Conservation (phyloP, 2,329 filamentous ascomycete genomes). For the Sporothrix sp. region DNA sequence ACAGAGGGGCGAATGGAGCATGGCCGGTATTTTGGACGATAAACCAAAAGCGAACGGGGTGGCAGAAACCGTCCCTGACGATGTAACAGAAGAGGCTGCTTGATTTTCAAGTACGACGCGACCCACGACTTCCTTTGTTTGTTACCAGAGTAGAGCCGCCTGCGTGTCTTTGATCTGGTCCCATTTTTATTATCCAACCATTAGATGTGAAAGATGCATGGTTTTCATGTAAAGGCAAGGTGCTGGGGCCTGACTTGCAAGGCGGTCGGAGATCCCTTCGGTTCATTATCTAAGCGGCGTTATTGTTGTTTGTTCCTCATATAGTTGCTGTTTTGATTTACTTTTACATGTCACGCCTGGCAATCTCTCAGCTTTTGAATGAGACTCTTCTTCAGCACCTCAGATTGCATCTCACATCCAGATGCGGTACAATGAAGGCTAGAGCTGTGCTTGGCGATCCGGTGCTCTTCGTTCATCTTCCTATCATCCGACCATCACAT, state of each 20-base stretch:
- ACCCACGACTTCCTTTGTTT: too few relatives aligned
- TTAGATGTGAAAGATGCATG: constrained; percentile 10
- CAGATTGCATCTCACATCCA: too few relatives aligned
- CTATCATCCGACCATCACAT: neutral
- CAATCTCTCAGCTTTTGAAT: too few relatives aligned
- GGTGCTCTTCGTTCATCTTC: neutral
- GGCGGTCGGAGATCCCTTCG: neutral
- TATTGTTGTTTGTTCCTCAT: neutral
- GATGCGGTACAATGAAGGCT: too few relatives aligned
- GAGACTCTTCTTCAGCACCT: too few relatives aligned
- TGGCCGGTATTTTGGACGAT: constrained; percentile 22
- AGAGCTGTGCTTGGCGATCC: too few relatives aligned
- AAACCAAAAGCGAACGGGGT: neutral
- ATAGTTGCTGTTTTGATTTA: too few relatives aligned
- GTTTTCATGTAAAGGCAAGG: constrained; percentile 8
- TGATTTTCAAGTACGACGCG: too few relatives aligned
- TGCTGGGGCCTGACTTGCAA: neutral
- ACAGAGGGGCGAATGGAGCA: constrained; percentile 42
- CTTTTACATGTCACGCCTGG: too few relatives aligned
- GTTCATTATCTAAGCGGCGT: neutral
- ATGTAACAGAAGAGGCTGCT: neutral
- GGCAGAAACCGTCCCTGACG: neutral
- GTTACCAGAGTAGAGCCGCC: too few relatives aligned
- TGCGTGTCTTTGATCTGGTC: neutral
- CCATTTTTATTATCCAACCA: neutral